A percentile compares a stretch with the other conserved stretches of the same genome.
phyloP scores from a whole-genome alignment of 768 basidiomycete genomes.

The Floccularia luteovirens region DNA sequence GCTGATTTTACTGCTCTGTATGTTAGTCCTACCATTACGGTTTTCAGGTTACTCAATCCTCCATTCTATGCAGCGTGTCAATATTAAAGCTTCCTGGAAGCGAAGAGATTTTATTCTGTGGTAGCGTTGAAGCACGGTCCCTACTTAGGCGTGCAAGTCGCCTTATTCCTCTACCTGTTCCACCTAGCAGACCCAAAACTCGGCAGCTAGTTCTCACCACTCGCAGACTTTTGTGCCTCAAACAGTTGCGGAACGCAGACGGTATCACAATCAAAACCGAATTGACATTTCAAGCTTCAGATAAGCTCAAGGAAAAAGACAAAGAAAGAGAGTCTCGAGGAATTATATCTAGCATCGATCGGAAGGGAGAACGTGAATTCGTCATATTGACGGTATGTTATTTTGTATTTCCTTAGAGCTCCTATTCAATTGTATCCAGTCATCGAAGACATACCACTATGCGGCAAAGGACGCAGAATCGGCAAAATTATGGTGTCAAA shows the following conservation, averaged over 20 bases:
- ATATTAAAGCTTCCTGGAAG: conserved; percentile 29
- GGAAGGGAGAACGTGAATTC: conserved; percentile 52
- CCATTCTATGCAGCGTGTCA: conserved; percentile 16
- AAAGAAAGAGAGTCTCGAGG: conserved; percentile 38
- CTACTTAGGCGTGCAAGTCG: conserved; percentile 51
- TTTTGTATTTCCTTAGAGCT: background rate
- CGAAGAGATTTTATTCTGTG: conserved; percentile 43
- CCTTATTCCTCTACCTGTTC: conserved; percentile 40
- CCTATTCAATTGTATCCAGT: conserved; percentile 19
- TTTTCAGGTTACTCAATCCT: background rate
- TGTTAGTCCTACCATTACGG: conserved; percentile 10
- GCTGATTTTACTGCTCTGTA: conserved; percentile 36
- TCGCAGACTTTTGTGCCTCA: conserved; percentile 50
- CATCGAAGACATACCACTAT: conserved; percentile 37
- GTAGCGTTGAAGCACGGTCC: conserved; percentile 45
- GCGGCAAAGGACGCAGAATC: conserved; percentile 26
- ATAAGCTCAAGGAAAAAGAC: conserved; percentile 30
- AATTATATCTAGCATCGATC: conserved; percentile 37
- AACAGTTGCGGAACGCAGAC: conserved; percentile 28
- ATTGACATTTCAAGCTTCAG: conserved; percentile 29
- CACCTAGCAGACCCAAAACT: conserved; percentile 40
- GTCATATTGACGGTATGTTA: conserved; percentile 45
- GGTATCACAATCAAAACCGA: conserved; percentile 43
- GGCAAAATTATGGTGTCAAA: conserved; percentile 28
- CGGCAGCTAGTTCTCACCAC: conserved; percentile 51